Conservation (phyloP, 306 rosid genomes). For the Morella rubra region DNA sequence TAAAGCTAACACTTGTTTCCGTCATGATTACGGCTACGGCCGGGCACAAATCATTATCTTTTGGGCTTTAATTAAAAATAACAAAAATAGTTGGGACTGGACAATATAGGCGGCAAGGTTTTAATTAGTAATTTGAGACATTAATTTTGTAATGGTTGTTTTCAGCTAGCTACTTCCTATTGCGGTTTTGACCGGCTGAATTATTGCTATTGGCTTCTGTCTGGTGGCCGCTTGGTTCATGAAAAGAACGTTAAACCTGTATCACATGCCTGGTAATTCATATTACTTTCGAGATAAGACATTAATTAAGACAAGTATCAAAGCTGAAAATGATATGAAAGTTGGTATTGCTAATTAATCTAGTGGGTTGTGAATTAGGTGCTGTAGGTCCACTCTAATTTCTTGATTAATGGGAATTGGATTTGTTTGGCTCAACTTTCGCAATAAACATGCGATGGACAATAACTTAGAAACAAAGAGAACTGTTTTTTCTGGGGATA, state of each 20-base stretch:
- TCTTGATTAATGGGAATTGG: not conserved
- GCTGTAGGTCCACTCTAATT: constrained; percentile 20
- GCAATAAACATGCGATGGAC: too few species aligned
- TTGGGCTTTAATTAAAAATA: too few species aligned
- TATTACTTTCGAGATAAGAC: constrained; percentile 14
- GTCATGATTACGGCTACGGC: not conserved
- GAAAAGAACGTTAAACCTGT: constrained; percentile 47
- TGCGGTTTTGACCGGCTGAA: constrained; percentile 33
- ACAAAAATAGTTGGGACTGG: constrained; percentile 4
- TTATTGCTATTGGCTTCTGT: constrained; percentile 24
- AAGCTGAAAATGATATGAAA: not conserved
- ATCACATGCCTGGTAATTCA: constrained; percentile 20
- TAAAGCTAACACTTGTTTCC: not conserved
- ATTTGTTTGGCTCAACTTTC: too few species aligned
- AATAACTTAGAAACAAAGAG: too few species aligned
- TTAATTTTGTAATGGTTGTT: not conserved
- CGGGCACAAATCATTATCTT: too few species aligned
- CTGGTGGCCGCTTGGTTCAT: constrained; percentile 39
- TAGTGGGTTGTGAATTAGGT: constrained; percentile 36
- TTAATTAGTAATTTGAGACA: constrained; percentile 13
- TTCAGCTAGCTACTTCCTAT: constrained; percentile 22
- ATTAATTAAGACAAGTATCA: not conserved
- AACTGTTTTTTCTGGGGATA: too few species aligned
- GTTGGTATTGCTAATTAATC: constrained; percentile 23
- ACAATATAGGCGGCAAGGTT: too few species aligned